Evolutionary conservation across 1,284 basidiomycete genomes (phyloP).

Genomic region (Puccinia novopanici): DNA sequence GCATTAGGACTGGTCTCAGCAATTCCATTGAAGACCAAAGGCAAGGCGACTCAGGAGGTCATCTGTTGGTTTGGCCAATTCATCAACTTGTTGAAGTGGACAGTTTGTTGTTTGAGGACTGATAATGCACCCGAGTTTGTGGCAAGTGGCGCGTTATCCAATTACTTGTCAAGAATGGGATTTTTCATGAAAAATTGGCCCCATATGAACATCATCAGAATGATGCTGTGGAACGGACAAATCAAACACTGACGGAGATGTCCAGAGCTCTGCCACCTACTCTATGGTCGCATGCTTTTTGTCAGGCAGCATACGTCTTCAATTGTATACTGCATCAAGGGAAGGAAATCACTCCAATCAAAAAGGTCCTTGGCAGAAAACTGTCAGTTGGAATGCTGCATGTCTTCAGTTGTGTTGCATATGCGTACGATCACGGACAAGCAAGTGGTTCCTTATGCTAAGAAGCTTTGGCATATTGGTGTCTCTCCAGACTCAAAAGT

Average conservation of each 20-base stretch:
- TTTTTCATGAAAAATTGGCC: not conserved
- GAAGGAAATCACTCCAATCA: not conserved
- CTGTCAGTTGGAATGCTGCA: not conserved
- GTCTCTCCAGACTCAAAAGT: too few species aligned
- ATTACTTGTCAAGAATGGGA: not conserved
- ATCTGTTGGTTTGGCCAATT: not conserved
- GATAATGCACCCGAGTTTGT: not conserved
- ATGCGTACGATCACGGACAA: conserved; percentile 5
- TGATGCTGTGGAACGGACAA: not conserved
- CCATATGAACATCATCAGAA: conserved; percentile 8
- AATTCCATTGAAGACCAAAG: not conserved
- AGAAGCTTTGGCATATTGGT: not conserved
- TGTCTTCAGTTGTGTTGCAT: not conserved
- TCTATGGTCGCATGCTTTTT: not conserved
- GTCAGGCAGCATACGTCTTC: too few species aligned
- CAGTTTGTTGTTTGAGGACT: not conserved
- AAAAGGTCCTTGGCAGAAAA: not conserved
- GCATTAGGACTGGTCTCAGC: not conserved
- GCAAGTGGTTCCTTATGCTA: not conserved
- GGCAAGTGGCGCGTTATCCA: not conserved
- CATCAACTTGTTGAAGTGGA: not conserved
- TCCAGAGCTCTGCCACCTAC: not conserved
- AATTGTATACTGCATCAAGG: not conserved
- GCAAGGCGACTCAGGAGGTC: not conserved
- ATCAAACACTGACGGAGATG: not conserved